A percentile compares a stretch with the other conserved stretches of the same genome.
Evolutionary conservation across 2,329 filamentous ascomycete species (phyloP).

Genomic region (Talaromyces sp.): DNA sequence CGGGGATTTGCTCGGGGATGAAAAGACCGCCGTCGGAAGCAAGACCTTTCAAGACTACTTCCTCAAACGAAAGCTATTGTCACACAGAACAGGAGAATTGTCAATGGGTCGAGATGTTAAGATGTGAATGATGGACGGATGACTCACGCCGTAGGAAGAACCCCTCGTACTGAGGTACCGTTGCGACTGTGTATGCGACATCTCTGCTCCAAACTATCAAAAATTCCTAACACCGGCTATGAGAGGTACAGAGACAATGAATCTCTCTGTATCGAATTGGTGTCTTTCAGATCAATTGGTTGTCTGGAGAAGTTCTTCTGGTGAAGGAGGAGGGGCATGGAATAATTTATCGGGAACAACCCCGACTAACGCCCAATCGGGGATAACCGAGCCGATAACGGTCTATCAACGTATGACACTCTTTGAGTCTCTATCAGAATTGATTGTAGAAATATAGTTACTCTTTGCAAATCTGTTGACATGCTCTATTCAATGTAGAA

Average conservation of each 20-base stretch:
- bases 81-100: not conserved
- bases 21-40: slow-evolving; percentile 83
- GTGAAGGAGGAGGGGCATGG: not conserved
- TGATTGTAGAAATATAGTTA: no score
- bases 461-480: no score
- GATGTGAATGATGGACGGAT: not conserved
- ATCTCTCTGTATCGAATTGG: not conserved
- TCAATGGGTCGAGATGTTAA: not conserved
- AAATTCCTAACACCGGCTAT: not conserved
- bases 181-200: slow-evolving; percentile 7
- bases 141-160: slow-evolving; percentile 3
- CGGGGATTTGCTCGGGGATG: slow-evolving; percentile 76
- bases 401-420: not conserved
- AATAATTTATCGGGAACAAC: not conserved
- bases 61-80: slow-evolving; percentile 68
- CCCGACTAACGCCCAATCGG: not conserved
- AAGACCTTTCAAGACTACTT: slow-evolving; percentile 83
- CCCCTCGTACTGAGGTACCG: slow-evolving; percentile 2
- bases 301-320: not conserved
- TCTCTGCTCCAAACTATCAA: not conserved
- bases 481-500: not conserved
- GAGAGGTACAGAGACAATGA: not conserved
- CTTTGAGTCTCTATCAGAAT: no score
- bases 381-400: slow-evolving; percentile 2
- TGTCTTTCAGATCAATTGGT: not conserved